Percentiles rank a stretch among this genome's conserved stretches.
phyloP scores from a whole-genome alignment of 169 alveolate genomes.

The Plasmodium vivax region DNA sequence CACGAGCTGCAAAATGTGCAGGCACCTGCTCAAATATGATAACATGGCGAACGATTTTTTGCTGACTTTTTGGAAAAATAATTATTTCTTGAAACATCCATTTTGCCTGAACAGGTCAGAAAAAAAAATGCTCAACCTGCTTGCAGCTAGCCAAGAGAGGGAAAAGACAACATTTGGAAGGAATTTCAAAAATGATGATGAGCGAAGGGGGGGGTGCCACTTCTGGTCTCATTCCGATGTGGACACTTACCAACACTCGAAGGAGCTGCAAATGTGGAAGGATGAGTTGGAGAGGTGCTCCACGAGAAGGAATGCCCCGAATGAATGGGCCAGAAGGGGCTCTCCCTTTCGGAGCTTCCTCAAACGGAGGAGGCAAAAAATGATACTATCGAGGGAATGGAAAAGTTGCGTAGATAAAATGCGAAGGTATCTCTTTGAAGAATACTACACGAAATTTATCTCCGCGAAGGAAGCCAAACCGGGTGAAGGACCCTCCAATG shows the following conservation, averaged over 20 bases:
- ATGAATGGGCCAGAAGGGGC: background rate
- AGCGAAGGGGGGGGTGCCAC: background rate
- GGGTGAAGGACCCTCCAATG: background rate
- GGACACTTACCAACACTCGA: background rate
- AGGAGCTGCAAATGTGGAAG: background rate
- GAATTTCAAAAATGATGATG: background rate
- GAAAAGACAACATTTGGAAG: background rate
- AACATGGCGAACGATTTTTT: slow-evolving; percentile 43
- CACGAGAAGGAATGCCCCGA: background rate
- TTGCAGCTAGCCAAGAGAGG: background rate
- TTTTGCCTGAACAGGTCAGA: slow-evolving; percentile 21
- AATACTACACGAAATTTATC: background rate
- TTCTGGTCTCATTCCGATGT: slow-evolving; percentile 1
- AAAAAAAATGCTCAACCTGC: background rate
- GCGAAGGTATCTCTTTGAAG: slow-evolving; percentile 17
- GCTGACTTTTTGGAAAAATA: background rate
- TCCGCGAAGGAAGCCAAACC: background rate
- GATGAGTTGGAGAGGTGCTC: background rate
- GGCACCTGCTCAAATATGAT: slow-evolving; percentile 23
- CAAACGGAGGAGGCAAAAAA: background rate
- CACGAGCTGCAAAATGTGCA: slow-evolving; percentile 41
- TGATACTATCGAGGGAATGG: background rate
- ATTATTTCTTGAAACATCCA: background rate
- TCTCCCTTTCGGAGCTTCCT: background rate
- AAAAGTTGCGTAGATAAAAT: background rate